A percentile compares a stretch with the other conserved stretches of the same genome.
These are phyloP conservation scores for Breynia disticha DNA, from an alignment of 441 rosid genomes.

Conservation along the genomic window DNA sequence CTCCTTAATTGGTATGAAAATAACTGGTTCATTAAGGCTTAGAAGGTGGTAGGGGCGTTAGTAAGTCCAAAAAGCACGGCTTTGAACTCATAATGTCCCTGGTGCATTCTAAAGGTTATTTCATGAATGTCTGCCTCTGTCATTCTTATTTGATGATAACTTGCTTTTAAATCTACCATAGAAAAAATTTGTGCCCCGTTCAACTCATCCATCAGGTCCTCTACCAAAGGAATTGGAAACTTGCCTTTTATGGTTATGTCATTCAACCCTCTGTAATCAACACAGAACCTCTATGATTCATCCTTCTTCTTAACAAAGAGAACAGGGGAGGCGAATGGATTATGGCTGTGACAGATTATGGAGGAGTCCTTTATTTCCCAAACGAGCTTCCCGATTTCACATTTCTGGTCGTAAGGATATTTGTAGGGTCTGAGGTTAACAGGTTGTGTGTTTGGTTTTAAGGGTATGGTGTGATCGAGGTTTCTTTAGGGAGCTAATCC, in stretches of 20 bases:
- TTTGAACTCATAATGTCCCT: too few relatives aligned
- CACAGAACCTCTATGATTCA: background rate
- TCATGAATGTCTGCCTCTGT: too few relatives aligned
- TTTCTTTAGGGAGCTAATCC: background rate
- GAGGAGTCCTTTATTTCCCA: background rate
- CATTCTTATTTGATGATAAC: too few relatives aligned
- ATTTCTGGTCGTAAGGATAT: background rate
- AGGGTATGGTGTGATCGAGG: background rate
- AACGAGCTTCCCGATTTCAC: background rate
- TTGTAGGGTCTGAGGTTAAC: background rate
- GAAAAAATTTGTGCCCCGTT: too few relatives aligned
- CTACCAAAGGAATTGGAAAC: too few relatives aligned
- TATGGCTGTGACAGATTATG: background rate
- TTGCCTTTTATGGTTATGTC: background rate
- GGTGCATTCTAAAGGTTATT: too few relatives aligned
- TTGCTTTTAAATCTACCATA: too few relatives aligned
- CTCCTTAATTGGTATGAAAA: too few relatives aligned
- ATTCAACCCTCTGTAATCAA: background rate
- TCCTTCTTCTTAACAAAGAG: background rate
- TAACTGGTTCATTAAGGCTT: too few relatives aligned
- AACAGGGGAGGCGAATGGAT: background rate
- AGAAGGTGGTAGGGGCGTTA: too few relatives aligned
- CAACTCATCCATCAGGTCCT: too few relatives aligned
- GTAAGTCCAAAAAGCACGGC: too few relatives aligned
- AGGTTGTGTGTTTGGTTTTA: background rate